These are phyloP conservation scores for Ustilago xerochloae DNA, from an alignment of 1,284 basidiomycete species.

Conservation along the genomic window DNA sequence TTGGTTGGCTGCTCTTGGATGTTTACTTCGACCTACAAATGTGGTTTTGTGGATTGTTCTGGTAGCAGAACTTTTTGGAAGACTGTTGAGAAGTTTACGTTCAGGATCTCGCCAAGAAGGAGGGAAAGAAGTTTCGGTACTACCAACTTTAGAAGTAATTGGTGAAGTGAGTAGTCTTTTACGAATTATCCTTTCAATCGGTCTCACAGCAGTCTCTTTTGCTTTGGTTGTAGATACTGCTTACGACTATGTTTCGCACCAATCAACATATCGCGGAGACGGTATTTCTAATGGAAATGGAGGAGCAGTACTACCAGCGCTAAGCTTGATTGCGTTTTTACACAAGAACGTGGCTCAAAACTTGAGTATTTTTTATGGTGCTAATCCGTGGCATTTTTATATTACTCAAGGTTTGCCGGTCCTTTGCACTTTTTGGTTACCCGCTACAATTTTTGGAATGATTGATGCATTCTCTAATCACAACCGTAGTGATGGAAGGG, in stretches of 20 bases:
- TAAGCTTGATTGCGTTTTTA: slow-evolving; percentile 85
- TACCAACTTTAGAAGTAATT: slow-evolving; percentile 20
- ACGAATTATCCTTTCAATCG: background rate
- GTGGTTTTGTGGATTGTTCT: slow-evolving; percentile 82
- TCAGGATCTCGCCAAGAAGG: background rate
- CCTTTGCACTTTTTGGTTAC: slow-evolving; percentile 80
- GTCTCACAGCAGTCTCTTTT: slow-evolving; percentile 68
- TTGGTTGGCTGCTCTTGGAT: slow-evolving; percentile 76
- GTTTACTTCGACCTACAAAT: slow-evolving; percentile 86
- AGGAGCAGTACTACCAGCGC: slow-evolving; percentile 71
- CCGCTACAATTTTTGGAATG: slow-evolving; percentile 76
- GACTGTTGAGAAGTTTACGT: slow-evolving; percentile 12
- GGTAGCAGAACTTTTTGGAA: slow-evolving; percentile 17
- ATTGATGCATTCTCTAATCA: slow-evolving; percentile 3
- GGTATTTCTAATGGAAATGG: no score
- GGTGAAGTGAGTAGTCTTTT: slow-evolving; percentile 18
- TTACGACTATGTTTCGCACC: slow-evolving; percentile 74
- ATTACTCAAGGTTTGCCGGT: slow-evolving; percentile 83
- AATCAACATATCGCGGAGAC: background rate
- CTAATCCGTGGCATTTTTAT: slow-evolving; percentile 87
- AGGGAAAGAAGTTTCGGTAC: slow-evolving; percentile 7
- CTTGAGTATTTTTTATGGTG: slow-evolving; percentile 94
- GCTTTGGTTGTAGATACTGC: slow-evolving; percentile 75
- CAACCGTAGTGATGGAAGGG: background rate
- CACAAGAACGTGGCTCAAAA: slow-evolving; percentile 75